Evolutionary conservation across 257 asterid genomes (phyloP), one percentile per base, ranked within the genome.

Genomic region (Ballota nigra): DNA sequence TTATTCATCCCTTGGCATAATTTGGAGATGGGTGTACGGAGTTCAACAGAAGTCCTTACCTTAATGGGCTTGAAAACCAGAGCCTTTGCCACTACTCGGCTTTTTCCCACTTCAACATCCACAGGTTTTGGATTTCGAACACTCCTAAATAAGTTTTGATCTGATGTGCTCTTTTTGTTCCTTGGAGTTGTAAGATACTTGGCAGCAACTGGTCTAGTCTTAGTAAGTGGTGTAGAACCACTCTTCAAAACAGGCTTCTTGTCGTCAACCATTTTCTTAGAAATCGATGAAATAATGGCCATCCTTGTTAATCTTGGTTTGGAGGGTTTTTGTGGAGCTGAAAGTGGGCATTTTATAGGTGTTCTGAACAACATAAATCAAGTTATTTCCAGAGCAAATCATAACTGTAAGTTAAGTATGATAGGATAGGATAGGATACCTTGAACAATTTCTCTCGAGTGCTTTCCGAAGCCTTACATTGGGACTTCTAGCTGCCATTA

Each of bases 401-500:
- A 63, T 55, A 4, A 60, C 45, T 6, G 45, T 12, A 66, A 8
- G 5, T 28, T 40, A 40, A n/a, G 18, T 12, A 36, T 36, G 34
- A 16, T 19, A 26, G n/a, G n/a, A 15, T 22, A 11, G 26, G 52
- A 56, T 20, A 40, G n/a, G 3, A 2, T 66, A 95, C 99, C 94
- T 80, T 49, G 90, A 83, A 61, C 88, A 78, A 68, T 83, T 83
- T 79, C 89, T 83, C 45, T 81, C 88, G 8, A 95, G 86, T 45
- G 96, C 86, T 81, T 80, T 88, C 33, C 87, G 88, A 71, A 89
- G 83, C 80, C 77, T 82, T 40, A 90, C 84, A 74, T 92, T 92
- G 24, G 99, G 98, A 72, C 99, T 95, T 65, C 98, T 88, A 22
- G 99, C 99, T 70, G 98, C 96, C 98, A 87, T 95, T 49, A 89